Evolutionary conservation across 179 eudicot species (phyloP).

Genomic region (Sideroxylon spinosum): DNA sequence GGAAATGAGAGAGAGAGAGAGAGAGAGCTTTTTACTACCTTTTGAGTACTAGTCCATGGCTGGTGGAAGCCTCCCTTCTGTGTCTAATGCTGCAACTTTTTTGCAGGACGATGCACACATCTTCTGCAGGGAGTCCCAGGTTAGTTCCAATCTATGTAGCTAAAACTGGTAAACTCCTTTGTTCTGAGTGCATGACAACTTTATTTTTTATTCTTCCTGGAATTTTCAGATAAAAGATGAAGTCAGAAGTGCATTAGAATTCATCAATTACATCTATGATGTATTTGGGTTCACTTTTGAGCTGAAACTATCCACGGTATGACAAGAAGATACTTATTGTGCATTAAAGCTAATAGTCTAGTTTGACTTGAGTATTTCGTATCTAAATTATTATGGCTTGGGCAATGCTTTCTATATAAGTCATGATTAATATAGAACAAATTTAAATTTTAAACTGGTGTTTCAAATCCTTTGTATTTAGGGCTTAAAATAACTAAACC

Average conservation of each 20-base stretch:
- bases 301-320: constrained; percentile 83
- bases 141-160: constrained; percentile 24
- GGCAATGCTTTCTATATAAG: background rate
- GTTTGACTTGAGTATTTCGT: background rate
- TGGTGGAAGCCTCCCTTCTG: background rate
- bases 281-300: constrained; percentile 86
- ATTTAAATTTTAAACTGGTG: background rate
- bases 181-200: constrained; percentile 13
- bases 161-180: background rate
- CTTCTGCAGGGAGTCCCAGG: constrained; percentile 92
- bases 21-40: background rate
- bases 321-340: constrained; percentile 8
- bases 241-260: constrained; percentile 68
- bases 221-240: constrained; percentile 79
- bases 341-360: background rate
- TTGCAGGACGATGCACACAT: constrained; percentile 98
- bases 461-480: background rate
- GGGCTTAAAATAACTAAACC: background rate
- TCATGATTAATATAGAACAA: background rate
- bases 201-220: constrained; percentile 4
- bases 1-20: background rate
- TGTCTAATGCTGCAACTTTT: constrained; percentile 11
- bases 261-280: constrained; percentile 55
- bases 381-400: background rate
- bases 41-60: background rate